Base-by-base conservation (phyloP, 441 rosid genomes). In the Aleurites moluccanus region DNA sequence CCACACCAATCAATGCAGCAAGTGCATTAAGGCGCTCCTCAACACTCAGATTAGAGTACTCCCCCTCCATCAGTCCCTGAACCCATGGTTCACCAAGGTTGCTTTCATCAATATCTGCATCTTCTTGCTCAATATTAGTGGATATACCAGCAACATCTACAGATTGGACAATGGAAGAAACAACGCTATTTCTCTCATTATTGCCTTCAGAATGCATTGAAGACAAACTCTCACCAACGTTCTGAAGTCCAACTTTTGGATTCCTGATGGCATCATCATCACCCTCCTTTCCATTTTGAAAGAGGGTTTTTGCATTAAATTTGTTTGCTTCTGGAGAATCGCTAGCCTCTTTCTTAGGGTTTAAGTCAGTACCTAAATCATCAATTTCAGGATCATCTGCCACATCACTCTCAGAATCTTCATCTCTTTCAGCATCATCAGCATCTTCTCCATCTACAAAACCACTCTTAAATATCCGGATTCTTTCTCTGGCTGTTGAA, bases 341-440 rank as follows among this genome's bases (percentile, higher is more conserved):
- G n/a, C 64, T 69, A 71, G 33, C 84, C 78, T 81, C 85, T 75
- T 82, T 80, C 77, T 82, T 84, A 59, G 67, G 75, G 74, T 86
- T 82, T 73, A 82, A 73, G 64, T 86, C 92, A 30, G 86, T 67
- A 76, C 81, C 85, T 40, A 88, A 75, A 76, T 88, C 88, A 80
- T 88, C 89, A 78, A 88, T 83, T 75, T 91, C 96, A 70, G 86
- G 87, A 69, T 87, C 93, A 70, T 89, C 96, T 50, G 86, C 89
- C 14, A 74, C 83, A 77, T 88, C 96, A 59, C 91, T 87, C 49
- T 87, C 98, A 33, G 92, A 92, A 83, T 91, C 96, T 66, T 91
- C 96, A 76, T 86, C 97, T 80, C 95, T 90, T 82, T 93, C 98
- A 73, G 86, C 93, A 66, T 87, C 96, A 75, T 91, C 98, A 61